Evolutionary conservation across 495 filamentous ascomycete species (phyloP), one percentile per base, ranked within the genome.

Genomic region (Penicillium soppii): DNA sequence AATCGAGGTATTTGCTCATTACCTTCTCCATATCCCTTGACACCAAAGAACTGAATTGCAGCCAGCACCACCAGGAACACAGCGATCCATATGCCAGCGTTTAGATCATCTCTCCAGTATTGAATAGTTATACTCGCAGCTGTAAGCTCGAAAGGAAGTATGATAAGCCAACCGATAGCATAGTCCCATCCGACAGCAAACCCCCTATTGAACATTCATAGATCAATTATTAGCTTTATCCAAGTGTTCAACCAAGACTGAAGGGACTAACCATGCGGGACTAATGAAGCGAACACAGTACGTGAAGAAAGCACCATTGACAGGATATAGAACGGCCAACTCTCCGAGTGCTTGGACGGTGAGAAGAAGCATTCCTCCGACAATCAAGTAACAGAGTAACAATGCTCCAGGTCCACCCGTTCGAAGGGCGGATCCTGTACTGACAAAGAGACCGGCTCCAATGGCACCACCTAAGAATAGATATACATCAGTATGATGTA

Each of bases 121-220:
- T 86, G 72, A n/a, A 96, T 81, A 3, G 92, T 85, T 7, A 94
- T 66, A 47, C 86, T 82, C 20, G 88, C 85, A 26, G 89, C 91
- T 1, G 88, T 92, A 27, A 92, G 71, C 61, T 95, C 88, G 32
- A 76, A 69, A 2, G 72, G 74, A n/a, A 73, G 57, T 22, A 56
- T 77, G 33, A 75, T 66, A 66, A 87, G 87, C 86, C 87, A 90
- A 59, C 79, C 74, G 41, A 87, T 71, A 47, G 83, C 80, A 60
- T 90, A 90, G 62, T 89, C 83, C 83, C 85, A 90, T 46, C 71
- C 75, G 54, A 76, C 71, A 13, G 74, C 75, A 39, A 78, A 78
- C 0, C 74, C 74, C 71, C 71, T 74, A 25, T 50, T 26, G 20
- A 41, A 17, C 4, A 41, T 9, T 13, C 12, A 32, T 32, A 19